Evolutionary conservation across 1,284 basidiomycete species (phyloP).

Genomic region (Pseudozyma sp.): DNA sequence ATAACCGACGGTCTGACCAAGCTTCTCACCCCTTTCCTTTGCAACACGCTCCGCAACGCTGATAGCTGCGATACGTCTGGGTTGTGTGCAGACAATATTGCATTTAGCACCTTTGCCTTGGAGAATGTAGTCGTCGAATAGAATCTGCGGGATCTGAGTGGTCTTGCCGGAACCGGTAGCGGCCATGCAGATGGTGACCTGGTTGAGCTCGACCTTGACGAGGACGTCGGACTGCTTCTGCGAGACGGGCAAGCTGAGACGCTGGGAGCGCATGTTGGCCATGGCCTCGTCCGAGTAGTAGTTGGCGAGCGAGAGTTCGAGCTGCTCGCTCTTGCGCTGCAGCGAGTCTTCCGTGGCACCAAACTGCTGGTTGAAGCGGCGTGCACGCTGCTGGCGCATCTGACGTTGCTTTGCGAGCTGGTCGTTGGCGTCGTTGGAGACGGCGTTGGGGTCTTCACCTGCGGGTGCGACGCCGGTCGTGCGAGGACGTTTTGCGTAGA

Average conservation of each 20-base stretch:
- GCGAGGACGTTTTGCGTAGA: conserved; percentile 65
- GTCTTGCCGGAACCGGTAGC: conserved; percentile 96
- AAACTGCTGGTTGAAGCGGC: conserved; percentile 37
- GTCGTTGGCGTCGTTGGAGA: conserved; percentile 57
- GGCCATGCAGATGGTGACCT: conserved; percentile 92
- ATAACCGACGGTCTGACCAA: conserved; percentile 85
- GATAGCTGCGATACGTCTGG: conserved; percentile 89
- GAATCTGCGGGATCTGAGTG: conserved; percentile 92
- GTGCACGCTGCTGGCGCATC: conserved; percentile 34
- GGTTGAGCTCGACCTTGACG: conserved; percentile 79
- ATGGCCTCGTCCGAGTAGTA: conserved; percentile 78
- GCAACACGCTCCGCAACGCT: conserved; percentile 92
- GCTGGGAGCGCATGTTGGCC: conserved; percentile 77
- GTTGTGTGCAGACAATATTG: conserved; percentile 94
- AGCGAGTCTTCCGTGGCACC: conserved; percentile 61
- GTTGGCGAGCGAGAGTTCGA: conserved; percentile 74
- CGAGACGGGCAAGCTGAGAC: conserved; percentile 78
- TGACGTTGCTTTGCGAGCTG: conserved; percentile 48
- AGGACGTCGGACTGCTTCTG: conserved; percentile 63
- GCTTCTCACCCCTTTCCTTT: conserved; percentile 82
- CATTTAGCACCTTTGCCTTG: conserved; percentile 83
- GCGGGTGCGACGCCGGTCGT: conserved; percentile 35
- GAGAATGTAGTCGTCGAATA: conserved; percentile 86
- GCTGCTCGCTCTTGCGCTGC: conserved; percentile 74
- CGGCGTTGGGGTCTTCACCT: conserved; percentile 55